phyloP scores from a whole-genome alignment of 2,329 filamentous ascomycete species.

The Aspergillus amoenus region DNA sequence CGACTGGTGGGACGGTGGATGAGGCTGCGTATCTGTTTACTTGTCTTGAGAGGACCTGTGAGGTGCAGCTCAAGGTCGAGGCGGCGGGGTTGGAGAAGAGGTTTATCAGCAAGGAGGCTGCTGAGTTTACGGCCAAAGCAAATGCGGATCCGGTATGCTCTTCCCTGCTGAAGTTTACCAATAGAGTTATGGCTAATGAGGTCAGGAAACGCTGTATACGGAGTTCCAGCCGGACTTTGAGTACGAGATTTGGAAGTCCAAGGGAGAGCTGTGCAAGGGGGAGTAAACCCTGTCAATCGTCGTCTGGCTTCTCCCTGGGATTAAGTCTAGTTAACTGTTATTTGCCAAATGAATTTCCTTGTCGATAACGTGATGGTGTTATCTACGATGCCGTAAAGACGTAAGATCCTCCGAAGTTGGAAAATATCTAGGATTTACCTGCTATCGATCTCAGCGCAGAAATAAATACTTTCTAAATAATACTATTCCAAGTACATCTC shows the following conservation, averaged over 20 bases:
- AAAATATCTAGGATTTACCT: no score
- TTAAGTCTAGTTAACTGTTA: no score
- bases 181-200: neutral
- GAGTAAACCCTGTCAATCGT: no score
- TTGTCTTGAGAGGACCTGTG: conserved; percentile 64
- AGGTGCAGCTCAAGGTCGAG: conserved; percentile 67
- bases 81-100: conserved; percentile 34
- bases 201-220: neutral
- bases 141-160: neutral
- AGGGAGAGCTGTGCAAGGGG: neutral
- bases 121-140: neutral
- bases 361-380: no score
- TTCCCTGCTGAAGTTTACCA: neutral
- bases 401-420: no score
- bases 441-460: no score
- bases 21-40: conserved; percentile 71
- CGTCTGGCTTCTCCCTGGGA: no score
- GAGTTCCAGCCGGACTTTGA: neutral
- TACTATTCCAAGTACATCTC: no score
- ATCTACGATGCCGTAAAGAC: no score
- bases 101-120: neutral
- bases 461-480: no score
- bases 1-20: conserved; percentile 69
- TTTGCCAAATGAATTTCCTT: no score
- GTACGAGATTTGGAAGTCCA: neutral